Evolutionary conservation across 192 early-diverging fungal species (phyloP).

Genomic region (Paraglomus brasilianum): DNA sequence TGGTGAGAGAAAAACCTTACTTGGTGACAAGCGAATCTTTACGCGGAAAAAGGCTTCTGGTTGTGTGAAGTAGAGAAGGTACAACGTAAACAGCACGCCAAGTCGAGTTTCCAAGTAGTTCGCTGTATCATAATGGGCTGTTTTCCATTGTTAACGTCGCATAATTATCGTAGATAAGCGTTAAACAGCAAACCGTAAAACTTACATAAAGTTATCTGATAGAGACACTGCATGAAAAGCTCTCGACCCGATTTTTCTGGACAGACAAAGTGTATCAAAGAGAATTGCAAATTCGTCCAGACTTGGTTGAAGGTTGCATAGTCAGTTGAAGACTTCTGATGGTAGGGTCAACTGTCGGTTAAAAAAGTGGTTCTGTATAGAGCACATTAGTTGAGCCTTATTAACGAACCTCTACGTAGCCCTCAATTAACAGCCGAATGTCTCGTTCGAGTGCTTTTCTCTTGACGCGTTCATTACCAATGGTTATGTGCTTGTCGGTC

Average conservation of each 20-base stretch:
- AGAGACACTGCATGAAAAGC: slow-evolving; percentile 53
- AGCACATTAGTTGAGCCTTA: not conserved
- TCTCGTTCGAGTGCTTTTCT: slow-evolving; percentile 4
- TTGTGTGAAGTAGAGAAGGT: slow-evolving; percentile 58
- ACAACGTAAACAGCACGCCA: slow-evolving; percentile 53
- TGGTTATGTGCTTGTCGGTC: too few relatives aligned
- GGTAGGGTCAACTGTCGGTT: not conserved
- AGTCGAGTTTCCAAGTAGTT: slow-evolving; percentile 42
- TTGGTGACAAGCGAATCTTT: slow-evolving; percentile 45
- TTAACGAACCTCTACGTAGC: not conserved
- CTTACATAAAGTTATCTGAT: slow-evolving; percentile 47
- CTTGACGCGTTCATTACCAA: not conserved
- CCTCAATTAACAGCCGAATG: not conserved
- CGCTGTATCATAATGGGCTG: not conserved
- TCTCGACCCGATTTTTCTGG: slow-evolving; percentile 55
- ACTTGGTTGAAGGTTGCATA: slow-evolving; percentile 49
- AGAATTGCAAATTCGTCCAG: slow-evolving; percentile 55
- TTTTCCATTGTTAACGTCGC: not conserved
- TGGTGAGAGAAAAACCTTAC: slow-evolving; percentile 6
- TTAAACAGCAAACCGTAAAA: slow-evolving; percentile 40
- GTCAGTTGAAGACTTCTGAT: slow-evolving; percentile 7
- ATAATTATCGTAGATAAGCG: slow-evolving; percentile 13
- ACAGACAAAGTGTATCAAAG: slow-evolving; percentile 57
- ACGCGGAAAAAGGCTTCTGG: slow-evolving; percentile 52
- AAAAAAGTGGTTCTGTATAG: not conserved